Percentiles rank a stretch among this genome's conserved stretches.
Conservation (phyloP, 2,329 filamentous ascomycete species). For the Decorospora gaudefroyi region DNA sequence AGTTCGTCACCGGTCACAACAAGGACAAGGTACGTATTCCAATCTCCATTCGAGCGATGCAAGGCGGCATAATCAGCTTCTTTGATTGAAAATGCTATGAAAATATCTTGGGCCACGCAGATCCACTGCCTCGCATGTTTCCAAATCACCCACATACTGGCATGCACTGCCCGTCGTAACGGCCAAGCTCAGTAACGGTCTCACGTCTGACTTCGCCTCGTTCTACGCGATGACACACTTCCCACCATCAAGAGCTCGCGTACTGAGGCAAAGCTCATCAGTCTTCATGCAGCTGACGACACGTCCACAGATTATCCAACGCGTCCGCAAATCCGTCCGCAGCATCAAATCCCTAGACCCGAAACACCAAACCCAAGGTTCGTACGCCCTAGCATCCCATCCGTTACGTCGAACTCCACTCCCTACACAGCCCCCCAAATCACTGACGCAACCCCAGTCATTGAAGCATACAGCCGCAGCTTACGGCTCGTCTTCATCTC, state of each 20-base stretch:
- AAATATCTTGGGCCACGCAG: too few relatives aligned
- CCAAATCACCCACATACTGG: too few relatives aligned
- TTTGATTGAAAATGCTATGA: too few relatives aligned
- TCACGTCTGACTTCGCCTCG: background rate
- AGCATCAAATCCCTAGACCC: conserved; percentile 54
- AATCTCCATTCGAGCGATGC: background rate
- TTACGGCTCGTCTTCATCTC: conserved; percentile 52
- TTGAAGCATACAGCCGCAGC: conserved; percentile 47
- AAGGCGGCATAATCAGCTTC: too few relatives aligned
- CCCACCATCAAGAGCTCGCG: too few relatives aligned
- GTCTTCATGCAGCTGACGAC: too few relatives aligned
- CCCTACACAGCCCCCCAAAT: conserved; percentile 26
- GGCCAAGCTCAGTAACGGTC: background rate
- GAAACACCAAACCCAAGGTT: conserved; percentile 55
- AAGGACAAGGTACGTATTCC: conserved; percentile 54
- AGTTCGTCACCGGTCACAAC: conserved; percentile 62
- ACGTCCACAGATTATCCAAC: conserved; percentile 51
- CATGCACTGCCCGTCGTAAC: too few relatives aligned
- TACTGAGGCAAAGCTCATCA: conserved; percentile 9
- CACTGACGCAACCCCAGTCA: conserved; percentile 38
- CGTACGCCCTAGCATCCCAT: background rate
- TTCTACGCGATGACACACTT: background rate
- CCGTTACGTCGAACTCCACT: background rate
- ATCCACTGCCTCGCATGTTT: too few relatives aligned
- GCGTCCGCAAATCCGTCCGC: conserved; percentile 57